Evolutionary conservation across 129 eudicot genomes (phyloP), one percentile per base, ranked within the genome.

Genomic region (Escallonia rubra): DNA sequence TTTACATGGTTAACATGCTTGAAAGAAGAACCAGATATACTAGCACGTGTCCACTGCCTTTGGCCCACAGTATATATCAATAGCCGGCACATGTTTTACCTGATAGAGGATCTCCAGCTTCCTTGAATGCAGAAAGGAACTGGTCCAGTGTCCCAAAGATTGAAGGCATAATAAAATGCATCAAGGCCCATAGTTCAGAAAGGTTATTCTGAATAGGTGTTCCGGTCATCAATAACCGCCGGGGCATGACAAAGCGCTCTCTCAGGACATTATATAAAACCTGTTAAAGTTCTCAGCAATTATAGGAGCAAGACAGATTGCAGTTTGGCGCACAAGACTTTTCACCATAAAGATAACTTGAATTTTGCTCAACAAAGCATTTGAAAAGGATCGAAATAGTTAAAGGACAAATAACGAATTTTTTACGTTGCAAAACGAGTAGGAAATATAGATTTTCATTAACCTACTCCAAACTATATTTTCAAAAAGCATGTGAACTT

Each of bases 141-240:
- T 84, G 88, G 55, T 89, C 95, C 75, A 76, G 68, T 60, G 88
- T 86, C 81, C 98, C 98, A 75, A 93, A 93, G 52, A 86, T 50
- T 67, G 90, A 79, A 59, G 95, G 83, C 96, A 93, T 80, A 70
- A 96, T 89, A 65, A 93, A 93, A 69, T 84, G 92, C 95, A 93
- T 79, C 79, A 93, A 76, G 10, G 98, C 95, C 98, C 98, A 93
- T 23, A 93, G 92, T 58, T 93, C 98, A 55, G 92, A 74, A 67
- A 93, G 87, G 75, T 82, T 93, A 78, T 93, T 93, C 68, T 93
- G 98, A 77, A 93, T 84, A 57, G 98, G 98, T 51, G 98, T 93
- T 64, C 98, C 96, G 9, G 98, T 93, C 92, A 93, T 80, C 71
- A 93, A 83, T 80, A 93, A 81, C 59, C 90, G 76, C 59, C 96